Base-by-base conservation (phyloP, 2,329 filamentous ascomycete species). In the Diaporthe sp. region DNA sequence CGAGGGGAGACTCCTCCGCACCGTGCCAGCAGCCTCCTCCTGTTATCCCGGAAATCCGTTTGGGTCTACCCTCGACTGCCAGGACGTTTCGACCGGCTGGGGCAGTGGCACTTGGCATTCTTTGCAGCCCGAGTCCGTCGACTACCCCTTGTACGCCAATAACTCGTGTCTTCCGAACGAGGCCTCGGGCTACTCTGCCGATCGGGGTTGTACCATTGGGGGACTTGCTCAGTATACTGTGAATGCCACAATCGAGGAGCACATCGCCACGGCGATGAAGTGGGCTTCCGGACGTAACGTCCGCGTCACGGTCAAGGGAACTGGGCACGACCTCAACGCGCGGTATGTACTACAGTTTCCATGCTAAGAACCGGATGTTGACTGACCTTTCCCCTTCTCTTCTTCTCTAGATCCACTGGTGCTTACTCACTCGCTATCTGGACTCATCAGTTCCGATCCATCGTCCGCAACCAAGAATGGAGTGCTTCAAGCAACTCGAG, bases 341-440 rank as follows among this genome's bases (percentile, higher is more conserved):
- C 61, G 61, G 61, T 65, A n/a, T 3, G 61, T 49, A 22, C 3
- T 8, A 8, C 10, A 5, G 10, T 4, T 6, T 5, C 22, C 8
- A 4, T 65, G 4, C 39, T 15, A 10, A 10, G 42, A 13, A 2
- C 6, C 44, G 15, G 22, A 42, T 15, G 9, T 47, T 12, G 20
- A 13, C 61, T 65, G 42, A 65, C 17, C 2, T 31, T 22, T 22
- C 6, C 22, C 8, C 10, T 42, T 20, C 7, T 22, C 61, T 22
- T n/a, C 17, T 31, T 28, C 34, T 31, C 28, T 20, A 65, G 61
- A 34, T 65, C 61, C 4, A 65, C 61, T 1, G 61, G 61, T 2
- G 61, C 61, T 65, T 65, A 76, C 84, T 65, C 78, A 25, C 71
- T 79, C 6, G 72, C 76, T 1, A 77, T 78, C 47, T 78, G 78